Evolutionary conservation across 257 asterid species (phyloP), one percentile per base, ranked within the genome.

Genomic region (Gentiana straminea): DNA sequence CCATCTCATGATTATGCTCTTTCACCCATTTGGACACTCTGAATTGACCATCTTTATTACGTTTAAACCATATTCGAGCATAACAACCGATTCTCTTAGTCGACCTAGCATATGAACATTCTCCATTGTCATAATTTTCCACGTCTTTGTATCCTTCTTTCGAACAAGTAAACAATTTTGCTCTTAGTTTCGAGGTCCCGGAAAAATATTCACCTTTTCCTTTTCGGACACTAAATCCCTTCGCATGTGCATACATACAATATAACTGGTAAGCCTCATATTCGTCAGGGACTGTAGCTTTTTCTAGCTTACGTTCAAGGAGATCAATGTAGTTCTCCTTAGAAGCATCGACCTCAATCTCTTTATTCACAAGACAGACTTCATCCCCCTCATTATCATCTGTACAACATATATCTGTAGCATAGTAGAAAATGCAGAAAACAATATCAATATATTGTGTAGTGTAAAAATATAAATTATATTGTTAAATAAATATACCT

Each of bases 1-100:
- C 72, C 67, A 67, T 60, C 7, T 38, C 58, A 61, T 67, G 72
- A 55, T 67, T 67, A 43, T 67, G 72, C 32, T 55, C 52, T 32
- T 55, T 48, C 32, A 52, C 55, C 55, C 60, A 61, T 47, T 46
- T 61, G 39, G 58, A 41, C 1, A 63, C 67, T 52, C 55, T 67
- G 58, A 67, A 67, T 24, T 39, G 9, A 10, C 54, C 63, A 5
- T 67, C 46, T 12, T 67, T 41, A 6, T 56, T 53, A 24, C 52
- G 54, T 2, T 34, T 58, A 50, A 67, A 67, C 37, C 58, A 38
- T 13, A 61, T 55, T 61, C 38, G 41, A 24, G 72, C 67, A 33
- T 49, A 46, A 15, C 72, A 67, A 9, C 55, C 54, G 5, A 67
- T 61, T 36, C 72, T 37, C 7, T 43, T 33, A 13, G 60, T 63